Evolutionary conservation across 345 rosid species (phyloP).

Genomic region (Odontarrhena argentea): DNA sequence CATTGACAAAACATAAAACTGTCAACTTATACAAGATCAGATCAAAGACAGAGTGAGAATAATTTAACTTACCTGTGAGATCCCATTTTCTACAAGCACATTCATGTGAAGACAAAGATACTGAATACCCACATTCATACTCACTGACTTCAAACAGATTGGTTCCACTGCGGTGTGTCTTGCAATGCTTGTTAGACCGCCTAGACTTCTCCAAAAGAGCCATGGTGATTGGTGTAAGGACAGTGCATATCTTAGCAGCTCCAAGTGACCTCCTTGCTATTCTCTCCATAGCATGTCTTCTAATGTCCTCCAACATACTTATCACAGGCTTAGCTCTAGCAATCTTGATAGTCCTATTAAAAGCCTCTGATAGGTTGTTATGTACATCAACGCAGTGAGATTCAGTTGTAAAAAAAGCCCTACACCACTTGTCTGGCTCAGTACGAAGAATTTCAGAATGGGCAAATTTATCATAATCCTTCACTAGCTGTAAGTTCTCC

Average conservation of each 20-base stretch:
- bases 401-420: not conserved
- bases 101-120: not conserved
- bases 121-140: not conserved
- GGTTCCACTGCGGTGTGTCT: not conserved
- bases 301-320: not conserved
- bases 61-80: not conserved
- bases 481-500: not conserved
- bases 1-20: too few relatives aligned
- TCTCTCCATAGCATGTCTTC: not conserved
- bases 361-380: not conserved
- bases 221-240: not conserved
- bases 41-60: not conserved
- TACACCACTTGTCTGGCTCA: not conserved
- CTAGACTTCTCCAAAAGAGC: too few relatives aligned
- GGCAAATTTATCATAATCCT: not conserved
- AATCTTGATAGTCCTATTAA: not conserved
- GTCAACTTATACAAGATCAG: too few relatives aligned
- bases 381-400: constrained; percentile 1
- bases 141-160: not conserved
- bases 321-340: not conserved
- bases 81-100: constrained; percentile 2
- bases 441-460: not conserved
- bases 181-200: not conserved
- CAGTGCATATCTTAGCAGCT: not conserved
- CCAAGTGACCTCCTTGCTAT: not conserved